Evolutionary conservation across 768 basidiomycete species (phyloP).

Genomic region (Gloeophyllum trabeum): DNA sequence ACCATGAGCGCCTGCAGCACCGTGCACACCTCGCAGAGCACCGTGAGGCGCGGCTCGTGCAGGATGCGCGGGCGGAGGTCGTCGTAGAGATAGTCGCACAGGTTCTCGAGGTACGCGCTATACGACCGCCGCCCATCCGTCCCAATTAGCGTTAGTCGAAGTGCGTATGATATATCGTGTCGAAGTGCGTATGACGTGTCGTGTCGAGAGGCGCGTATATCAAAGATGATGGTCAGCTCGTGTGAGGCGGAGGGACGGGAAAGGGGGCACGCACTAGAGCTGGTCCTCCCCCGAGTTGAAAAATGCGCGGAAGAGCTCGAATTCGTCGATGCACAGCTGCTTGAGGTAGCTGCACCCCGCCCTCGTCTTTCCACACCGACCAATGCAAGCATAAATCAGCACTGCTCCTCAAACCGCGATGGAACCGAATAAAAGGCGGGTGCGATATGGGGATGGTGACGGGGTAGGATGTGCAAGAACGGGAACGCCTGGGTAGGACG

Average conservation of each 20-base stretch:
- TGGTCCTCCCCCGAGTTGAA: constrained; percentile 78
- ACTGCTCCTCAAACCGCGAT: too few species aligned
- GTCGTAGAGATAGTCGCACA: constrained; percentile 93
- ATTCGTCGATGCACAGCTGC: constrained; percentile 85
- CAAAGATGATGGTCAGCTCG: too few species aligned
- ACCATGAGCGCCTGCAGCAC: constrained; percentile 96
- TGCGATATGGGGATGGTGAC: too few species aligned
- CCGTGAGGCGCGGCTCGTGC: constrained; percentile 80
- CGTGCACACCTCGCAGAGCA: constrained; percentile 91
- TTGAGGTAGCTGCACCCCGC: constrained; percentile 90
- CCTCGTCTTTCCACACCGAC: too few species aligned
- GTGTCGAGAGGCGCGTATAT: too few species aligned
- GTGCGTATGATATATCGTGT: too few species aligned
- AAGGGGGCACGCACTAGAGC: constrained; percentile 42
- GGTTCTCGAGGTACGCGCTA: constrained; percentile 80
- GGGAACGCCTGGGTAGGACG: too few species aligned
- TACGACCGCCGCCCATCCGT: too few species aligned
- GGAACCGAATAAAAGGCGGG: too few species aligned
- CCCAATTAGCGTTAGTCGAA: too few species aligned
- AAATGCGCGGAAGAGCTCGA: constrained; percentile 72
- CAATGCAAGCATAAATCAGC: neutral
- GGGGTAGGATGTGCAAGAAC: too few species aligned
- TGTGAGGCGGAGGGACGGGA: neutral
- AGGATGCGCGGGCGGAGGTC: constrained; percentile 92
- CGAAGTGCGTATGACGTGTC: too few species aligned